These are phyloP conservation scores for Tolypocladium ovalisporum DNA, from an alignment of 2,329 filamentous ascomycete species.

Conservation along the genomic window DNA sequence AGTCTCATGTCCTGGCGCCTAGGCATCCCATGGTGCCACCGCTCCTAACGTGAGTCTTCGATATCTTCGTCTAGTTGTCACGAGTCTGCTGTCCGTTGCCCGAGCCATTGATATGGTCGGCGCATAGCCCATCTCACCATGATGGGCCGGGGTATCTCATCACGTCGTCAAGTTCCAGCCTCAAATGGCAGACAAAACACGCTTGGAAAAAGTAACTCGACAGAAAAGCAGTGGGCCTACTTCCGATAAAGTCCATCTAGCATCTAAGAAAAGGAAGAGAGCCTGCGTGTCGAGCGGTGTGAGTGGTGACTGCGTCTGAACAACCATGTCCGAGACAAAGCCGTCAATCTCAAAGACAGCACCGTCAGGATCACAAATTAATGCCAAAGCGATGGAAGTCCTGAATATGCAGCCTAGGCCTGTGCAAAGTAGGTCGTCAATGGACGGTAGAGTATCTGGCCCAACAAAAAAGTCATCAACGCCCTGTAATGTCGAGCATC, in stretches of 20 bases:
- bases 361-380: not conserved
- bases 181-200: not conserved
- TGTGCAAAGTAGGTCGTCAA: not conserved
- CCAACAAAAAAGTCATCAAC: not conserved
- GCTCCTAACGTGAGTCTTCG: conserved; percentile 6
- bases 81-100: conserved; percentile 1
- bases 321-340: not conserved
- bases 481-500: not conserved
- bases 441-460: not conserved
- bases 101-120: not conserved
- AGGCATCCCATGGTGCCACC: not conserved
- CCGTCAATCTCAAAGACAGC: not conserved
- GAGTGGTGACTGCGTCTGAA: not conserved
- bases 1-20: not conserved
- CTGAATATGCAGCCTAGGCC: not conserved
- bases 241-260: not conserved
- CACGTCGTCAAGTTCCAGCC: not conserved
- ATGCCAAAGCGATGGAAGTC: not conserved
- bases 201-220: not conserved
- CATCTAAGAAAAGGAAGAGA: not conserved
- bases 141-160: conserved; percentile 1
- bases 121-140: conserved; percentile 8
- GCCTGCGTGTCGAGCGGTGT: not conserved
- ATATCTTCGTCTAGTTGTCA: conserved; percentile 5
- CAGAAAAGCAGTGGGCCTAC: not conserved